Evolutionary conservation across 768 basidiomycete genomes (phyloP).

Genomic region (Suillus subluteus): DNA sequence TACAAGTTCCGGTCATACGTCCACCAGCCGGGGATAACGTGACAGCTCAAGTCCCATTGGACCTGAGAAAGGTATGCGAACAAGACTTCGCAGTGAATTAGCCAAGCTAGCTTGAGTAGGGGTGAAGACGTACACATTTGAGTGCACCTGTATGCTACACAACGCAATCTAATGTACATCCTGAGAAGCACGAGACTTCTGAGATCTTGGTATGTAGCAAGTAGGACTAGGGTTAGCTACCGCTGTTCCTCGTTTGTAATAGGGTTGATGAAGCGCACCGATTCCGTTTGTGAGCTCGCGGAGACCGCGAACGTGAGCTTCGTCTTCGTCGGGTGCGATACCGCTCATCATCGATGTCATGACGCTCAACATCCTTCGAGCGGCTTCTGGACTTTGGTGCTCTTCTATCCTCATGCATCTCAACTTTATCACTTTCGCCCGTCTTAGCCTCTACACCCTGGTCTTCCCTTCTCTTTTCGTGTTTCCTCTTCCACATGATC

Average conservation of each 20-base stretch:
- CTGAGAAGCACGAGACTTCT: slow-evolving; percentile 1
- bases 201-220: neutral
- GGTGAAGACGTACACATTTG: slow-evolving; percentile 3
- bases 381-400: neutral
- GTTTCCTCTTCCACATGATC: slow-evolving; percentile 82
- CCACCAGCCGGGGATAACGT: slow-evolving; percentile 37
- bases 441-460: slow-evolving; percentile 4
- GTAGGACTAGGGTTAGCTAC: neutral
- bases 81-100: slow-evolving; percentile 29
- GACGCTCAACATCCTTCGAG: slow-evolving; percentile 3
- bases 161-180: slow-evolving; percentile 7
- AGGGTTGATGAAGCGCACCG: neutral
- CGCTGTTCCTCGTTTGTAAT: neutral
- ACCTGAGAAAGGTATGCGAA: slow-evolving; percentile 30
- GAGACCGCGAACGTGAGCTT: slow-evolving; percentile 35
- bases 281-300: slow-evolving; percentile 19
- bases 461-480: slow-evolving; percentile 50
- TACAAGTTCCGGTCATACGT: slow-evolving; percentile 42
- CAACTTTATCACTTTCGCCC: slow-evolving; percentile 3
- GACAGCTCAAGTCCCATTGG: slow-evolving; percentile 38
- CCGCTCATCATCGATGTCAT: neutral
- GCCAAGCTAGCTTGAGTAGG: slow-evolving; percentile 3
- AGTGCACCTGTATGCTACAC: slow-evolving; percentile 3
- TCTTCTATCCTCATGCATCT: neutral
- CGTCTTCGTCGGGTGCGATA: slow-evolving; percentile 9